Percentiles rank a stretch among this genome's conserved stretches.
phyloP scores from a whole-genome alignment of 176 grass and related monocot genomes.

The Lolium perenne region DNA sequence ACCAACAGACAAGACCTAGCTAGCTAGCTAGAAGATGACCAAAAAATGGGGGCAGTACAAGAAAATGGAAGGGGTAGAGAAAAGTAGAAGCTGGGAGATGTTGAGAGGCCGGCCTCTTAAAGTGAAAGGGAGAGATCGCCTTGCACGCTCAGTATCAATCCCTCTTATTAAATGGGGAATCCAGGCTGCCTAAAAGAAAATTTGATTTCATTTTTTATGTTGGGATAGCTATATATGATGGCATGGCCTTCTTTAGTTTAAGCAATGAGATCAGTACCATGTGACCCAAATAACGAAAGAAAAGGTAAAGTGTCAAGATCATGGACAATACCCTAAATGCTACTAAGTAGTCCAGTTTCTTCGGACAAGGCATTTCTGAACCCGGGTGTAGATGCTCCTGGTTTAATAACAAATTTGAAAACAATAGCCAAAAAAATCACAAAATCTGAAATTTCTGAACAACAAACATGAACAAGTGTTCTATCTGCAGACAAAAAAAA shows the following conservation, averaged over 20 bases:
- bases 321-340: background rate
- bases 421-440: no score
- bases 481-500: no score
- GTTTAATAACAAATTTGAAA: no score
- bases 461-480: no score
- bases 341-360: background rate
- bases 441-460: no score
- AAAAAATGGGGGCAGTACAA: conserved; percentile 31
- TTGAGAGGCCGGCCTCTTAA: conserved; percentile 55
- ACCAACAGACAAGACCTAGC: conserved; percentile 48
- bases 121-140: conserved; percentile 74
- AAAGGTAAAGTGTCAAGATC: background rate
- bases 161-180: conserved; percentile 48
- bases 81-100: conserved; percentile 41
- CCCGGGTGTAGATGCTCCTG: no score
- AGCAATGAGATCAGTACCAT: conserved; percentile 30
- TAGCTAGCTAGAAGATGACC: conserved; percentile 35
- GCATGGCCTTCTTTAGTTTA: conserved; percentile 3
- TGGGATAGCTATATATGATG: background rate
- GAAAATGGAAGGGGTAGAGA: conserved; percentile 5
- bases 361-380: background rate
- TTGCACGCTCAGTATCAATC: conserved; percentile 37
- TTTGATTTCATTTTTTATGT: conserved; percentile 15
- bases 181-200: conserved; percentile 16
- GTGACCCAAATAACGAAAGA: conserved; percentile 33